phyloP scores from a whole-genome alignment of 129 eudicot species.

The Rutidosis leptorrhynchoides region DNA sequence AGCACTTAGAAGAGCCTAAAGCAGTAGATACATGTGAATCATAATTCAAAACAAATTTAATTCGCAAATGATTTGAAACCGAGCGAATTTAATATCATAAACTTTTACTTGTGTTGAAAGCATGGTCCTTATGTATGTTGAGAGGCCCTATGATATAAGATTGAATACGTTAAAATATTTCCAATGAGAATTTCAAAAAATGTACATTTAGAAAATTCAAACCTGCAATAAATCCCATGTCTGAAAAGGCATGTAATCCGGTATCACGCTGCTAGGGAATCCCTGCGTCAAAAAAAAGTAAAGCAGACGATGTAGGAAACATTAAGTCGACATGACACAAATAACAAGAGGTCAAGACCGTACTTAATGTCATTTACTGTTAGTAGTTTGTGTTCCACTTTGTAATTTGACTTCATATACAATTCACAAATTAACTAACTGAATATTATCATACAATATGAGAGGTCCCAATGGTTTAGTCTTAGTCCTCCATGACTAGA shows the following conservation, averaged over 20 bases:
- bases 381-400: conserved; percentile 5
- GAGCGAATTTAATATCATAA: not conserved
- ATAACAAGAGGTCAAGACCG: conserved; percentile 1
- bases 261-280: conserved; percentile 86
- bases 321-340: conserved; percentile 3
- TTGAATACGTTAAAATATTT: not conserved
- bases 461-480: too few species aligned
- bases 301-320: not conserved
- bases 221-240: conserved; percentile 94
- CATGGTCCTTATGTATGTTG: conserved; percentile 87
- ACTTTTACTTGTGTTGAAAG: conserved; percentile 86
- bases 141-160: conserved; percentile 62
- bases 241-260: conserved; percentile 89
- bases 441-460: too few species aligned
- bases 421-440: too few species aligned
- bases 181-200: conserved; percentile 22
- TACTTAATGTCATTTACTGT: not conserved
- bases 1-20: conserved; percentile 95
- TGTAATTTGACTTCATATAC: conserved; percentile 8
- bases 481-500: too few species aligned
- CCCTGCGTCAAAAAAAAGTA: conserved; percentile 48
- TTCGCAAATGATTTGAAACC: not conserved
- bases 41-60: conserved; percentile 1
- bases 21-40: conserved; percentile 6
- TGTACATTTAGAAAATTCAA: not conserved